A percentile compares a stretch with the other conserved stretches of the same genome.
Evolutionary conservation across 2,329 filamentous ascomycete genomes (phyloP).

Genomic region (Colletotrichum echinochloae): DNA sequence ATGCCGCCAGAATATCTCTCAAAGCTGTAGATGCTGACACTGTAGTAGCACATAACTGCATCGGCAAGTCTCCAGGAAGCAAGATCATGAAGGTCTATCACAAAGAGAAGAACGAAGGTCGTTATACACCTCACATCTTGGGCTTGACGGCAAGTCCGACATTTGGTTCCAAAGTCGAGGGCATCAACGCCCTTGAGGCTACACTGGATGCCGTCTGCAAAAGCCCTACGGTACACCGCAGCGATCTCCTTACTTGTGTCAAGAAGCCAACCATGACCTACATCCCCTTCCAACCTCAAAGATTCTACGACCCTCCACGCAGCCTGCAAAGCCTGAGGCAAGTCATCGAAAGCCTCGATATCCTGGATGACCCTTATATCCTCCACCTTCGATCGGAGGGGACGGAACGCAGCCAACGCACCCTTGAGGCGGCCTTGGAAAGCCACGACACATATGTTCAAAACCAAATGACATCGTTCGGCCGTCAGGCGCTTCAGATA

Average conservation of each 20-base stretch:
- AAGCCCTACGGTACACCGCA: slow-evolving; percentile 75
- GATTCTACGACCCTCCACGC: slow-evolving; percentile 45
- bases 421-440: slow-evolving; percentile 54
- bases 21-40: slow-evolving; percentile 36
- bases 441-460: slow-evolving; percentile 63
- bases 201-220: slow-evolving; percentile 78
- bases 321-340: slow-evolving; percentile 57
- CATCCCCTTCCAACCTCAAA: slow-evolving; percentile 48
- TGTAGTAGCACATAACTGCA: slow-evolving; percentile 77
- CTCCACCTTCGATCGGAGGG: slow-evolving; percentile 57
- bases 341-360: slow-evolving; percentile 61
- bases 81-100: slow-evolving; percentile 81
- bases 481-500: slow-evolving; percentile 62
- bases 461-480: slow-evolving; percentile 68
- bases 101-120: slow-evolving; percentile 53
- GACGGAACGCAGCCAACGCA: slow-evolving; percentile 54
- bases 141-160: slow-evolving; percentile 86
- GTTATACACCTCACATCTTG: slow-evolving; percentile 72
- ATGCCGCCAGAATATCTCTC: slow-evolving; percentile 39
- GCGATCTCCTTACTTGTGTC: slow-evolving; percentile 76
- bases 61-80: slow-evolving; percentile 71
- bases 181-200: slow-evolving; percentile 72
- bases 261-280: slow-evolving; percentile 71
- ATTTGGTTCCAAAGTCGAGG: slow-evolving; percentile 66
- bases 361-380: slow-evolving; percentile 72